phyloP scores from a whole-genome alignment of 2,329 filamentous ascomycete genomes.

The Ceratocystis colombiana region DNA sequence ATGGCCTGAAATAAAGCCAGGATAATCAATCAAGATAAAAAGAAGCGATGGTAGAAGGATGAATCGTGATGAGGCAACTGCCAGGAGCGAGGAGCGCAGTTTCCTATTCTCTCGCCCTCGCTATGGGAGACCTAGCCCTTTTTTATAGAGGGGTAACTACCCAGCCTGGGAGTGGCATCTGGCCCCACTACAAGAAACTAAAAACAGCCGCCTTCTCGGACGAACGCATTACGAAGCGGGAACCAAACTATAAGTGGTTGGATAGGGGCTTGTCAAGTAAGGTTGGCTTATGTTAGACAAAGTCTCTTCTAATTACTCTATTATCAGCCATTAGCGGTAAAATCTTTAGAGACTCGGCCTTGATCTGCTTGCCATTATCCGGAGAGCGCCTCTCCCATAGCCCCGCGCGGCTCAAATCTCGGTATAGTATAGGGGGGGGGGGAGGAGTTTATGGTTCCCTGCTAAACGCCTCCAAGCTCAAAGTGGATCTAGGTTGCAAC shows the following conservation, averaged over 20 bases:
- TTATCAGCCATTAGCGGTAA: too few species aligned
- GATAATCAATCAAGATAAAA: too few species aligned
- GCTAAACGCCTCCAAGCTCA: too few species aligned
- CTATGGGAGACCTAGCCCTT: background rate
- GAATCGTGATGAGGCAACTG: background rate
- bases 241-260: background rate
- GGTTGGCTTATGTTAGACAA: background rate
- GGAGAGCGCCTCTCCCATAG: too few species aligned
- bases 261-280: background rate
- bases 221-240: background rate
- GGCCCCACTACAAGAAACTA: background rate
- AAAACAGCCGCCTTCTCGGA: background rate
- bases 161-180: background rate
- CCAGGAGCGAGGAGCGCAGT: background rate
- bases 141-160: constrained; percentile 1
- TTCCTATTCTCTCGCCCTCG: background rate
- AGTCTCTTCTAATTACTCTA: background rate
- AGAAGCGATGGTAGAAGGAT: background rate
- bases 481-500: too few species aligned
- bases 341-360: too few species aligned
- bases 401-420: too few species aligned
- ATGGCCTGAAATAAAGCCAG: constrained; percentile 38
- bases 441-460: too few species aligned
- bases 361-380: too few species aligned
- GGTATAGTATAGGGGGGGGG: too few species aligned